Evolutionary conservation across 805 yeast genomes (phyloP).

Genomic region (Saturnispora bothae): DNA sequence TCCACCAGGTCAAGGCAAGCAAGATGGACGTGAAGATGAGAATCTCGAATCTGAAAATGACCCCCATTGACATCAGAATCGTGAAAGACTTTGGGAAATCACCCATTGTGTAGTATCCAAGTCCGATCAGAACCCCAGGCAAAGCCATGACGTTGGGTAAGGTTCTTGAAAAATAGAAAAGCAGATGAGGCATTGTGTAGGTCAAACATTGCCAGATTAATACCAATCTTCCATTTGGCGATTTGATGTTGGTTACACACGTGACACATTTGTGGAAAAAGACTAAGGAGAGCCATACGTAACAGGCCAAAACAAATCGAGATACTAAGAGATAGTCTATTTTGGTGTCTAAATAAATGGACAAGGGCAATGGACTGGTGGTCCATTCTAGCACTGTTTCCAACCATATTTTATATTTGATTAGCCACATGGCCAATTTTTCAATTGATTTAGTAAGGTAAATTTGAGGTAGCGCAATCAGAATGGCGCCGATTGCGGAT

Average conservation of each 20-base stretch:
- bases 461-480: conserved; percentile 36
- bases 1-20: conserved; percentile 19
- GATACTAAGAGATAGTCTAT: conserved; percentile 39
- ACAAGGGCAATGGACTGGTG: neutral
- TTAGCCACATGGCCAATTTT: conserved; percentile 1
- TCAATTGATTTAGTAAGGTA: conserved; percentile 2
- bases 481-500: conserved; percentile 63
- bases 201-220: conserved; percentile 30
- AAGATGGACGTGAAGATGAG: conserved; percentile 43
- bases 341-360: conserved; percentile 28
- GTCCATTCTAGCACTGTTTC: neutral
- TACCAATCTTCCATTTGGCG: conserved; percentile 5
- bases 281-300: conserved; percentile 44
- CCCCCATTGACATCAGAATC: conserved; percentile 49
- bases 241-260: conserved; percentile 16
- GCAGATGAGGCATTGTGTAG: conserved; percentile 65
- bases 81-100: conserved; percentile 37
- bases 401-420: neutral
- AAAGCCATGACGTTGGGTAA: conserved; percentile 81
- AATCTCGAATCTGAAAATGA: conserved; percentile 65
- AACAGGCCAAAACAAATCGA: conserved; percentile 52
- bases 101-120: conserved; percentile 42
- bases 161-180: conserved; percentile 74
- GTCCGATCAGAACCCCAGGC: conserved; percentile 54
- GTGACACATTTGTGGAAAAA: conserved; percentile 35